Percentiles rank a stretch among this genome's conserved stretches.
Conservation (phyloP, 208 protist species). For the Leishmania tarentolae region DNA sequence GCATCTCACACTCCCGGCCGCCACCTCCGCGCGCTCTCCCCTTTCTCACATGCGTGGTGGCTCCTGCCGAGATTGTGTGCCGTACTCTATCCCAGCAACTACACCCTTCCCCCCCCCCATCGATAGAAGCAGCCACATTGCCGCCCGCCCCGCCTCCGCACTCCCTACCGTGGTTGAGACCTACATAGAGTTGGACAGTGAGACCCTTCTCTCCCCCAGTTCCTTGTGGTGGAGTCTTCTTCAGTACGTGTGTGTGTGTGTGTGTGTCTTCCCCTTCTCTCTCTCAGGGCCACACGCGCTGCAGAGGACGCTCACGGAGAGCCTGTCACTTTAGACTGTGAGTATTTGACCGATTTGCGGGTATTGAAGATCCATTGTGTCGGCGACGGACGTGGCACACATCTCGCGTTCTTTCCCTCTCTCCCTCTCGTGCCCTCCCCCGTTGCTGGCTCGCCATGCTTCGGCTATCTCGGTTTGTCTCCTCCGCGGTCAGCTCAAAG, state of each 20-base stretch:
- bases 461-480: slow-evolving; percentile 9
- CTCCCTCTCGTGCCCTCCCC: background rate
- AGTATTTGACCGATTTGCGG: background rate
- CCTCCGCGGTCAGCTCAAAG: slow-evolving; percentile 8
- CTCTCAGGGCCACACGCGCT: background rate
- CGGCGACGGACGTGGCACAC: background rate
- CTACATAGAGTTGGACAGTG: background rate
- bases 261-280: background rate
- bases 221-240: background rate
- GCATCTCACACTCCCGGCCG: background rate
- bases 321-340: background rate
- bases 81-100: background rate
- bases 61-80: background rate
- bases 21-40: background rate
- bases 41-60: too few relatives aligned
- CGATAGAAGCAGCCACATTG: background rate
- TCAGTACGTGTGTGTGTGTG: background rate
- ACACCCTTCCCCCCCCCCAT: background rate
- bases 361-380: background rate
- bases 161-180: background rate
- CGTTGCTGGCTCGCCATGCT: slow-evolving; percentile 3
- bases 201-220: too few relatives aligned
- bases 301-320: background rate
- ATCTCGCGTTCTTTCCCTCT: background rate
- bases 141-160: background rate